Conservation (phyloP, 148 eudicot genomes). For the Chenopodium album region DNA sequence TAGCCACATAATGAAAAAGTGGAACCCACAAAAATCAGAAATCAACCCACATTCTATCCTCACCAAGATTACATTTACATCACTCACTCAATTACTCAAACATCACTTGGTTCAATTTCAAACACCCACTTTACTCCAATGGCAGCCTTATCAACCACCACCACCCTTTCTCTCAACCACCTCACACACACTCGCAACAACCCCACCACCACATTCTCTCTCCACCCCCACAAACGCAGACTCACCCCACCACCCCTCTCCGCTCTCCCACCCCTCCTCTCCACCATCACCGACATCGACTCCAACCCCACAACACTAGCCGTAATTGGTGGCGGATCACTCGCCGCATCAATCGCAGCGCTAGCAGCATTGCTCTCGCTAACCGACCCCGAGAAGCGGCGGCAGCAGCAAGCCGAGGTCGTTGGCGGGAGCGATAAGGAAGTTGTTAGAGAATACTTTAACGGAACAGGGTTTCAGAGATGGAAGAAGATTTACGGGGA, state of each 20-base stretch:
- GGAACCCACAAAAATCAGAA: constrained; percentile 8
- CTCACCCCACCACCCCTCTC: constrained; percentile 19
- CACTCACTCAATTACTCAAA: background rate
- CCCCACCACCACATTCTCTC: constrained; percentile 13
- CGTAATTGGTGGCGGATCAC: constrained; percentile 61
- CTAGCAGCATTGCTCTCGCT: constrained; percentile 66
- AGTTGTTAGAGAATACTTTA: constrained; percentile 90
- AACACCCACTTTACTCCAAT: background rate
- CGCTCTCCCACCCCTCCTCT: constrained; percentile 53
- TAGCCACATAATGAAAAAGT: background rate
- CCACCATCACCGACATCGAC: constrained; percentile 30
- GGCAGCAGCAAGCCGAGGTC: constrained; percentile 83
- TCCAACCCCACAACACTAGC: constrained; percentile 58
- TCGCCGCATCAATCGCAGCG: constrained; percentile 63
- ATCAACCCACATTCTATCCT: background rate
- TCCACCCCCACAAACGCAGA: constrained; percentile 5
- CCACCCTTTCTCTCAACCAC: constrained; percentile 21
- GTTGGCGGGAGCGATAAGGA: constrained; percentile 97
- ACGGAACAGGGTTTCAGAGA: constrained; percentile 76
- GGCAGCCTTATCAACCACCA: constrained; percentile 4
- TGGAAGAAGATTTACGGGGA: constrained; percentile 96
- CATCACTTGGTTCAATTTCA: background rate
- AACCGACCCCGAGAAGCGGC: constrained; percentile 80
- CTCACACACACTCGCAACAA: background rate
- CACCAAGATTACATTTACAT: background rate